Evolutionary conservation across 2,329 filamentous ascomycete species (phyloP), one percentile per base, ranked within the genome.

Genomic region (Aspergillus sclerotialis): DNA sequence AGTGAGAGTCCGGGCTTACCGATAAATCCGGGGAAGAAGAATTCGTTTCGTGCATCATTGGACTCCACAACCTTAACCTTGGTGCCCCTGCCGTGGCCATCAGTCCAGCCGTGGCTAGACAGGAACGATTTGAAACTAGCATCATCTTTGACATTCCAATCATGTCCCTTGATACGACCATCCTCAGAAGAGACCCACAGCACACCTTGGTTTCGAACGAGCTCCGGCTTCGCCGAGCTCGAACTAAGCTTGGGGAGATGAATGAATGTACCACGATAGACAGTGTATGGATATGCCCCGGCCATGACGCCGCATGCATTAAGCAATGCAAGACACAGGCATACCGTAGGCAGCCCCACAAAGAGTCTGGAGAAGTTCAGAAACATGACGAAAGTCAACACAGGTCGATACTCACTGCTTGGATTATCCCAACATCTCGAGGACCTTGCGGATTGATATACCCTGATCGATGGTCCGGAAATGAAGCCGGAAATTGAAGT

Each of bases 241-340:
- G 37, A 30, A 7, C 61, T 39, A 67, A 57, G 14, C 53, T 68
- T 48, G 53, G 65, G 52, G 56, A 75, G 51, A 25, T 82, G 74
- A 9, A 81, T 70, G 49, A 83, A 82, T 0, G 74, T 69, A 9
- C 80, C 80, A 13, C 70, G 42, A 48, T 78, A 84, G 30, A 83
- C 51, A 0, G 63, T 63, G 29, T 54, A 46, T 8, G 33, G 19
- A 10, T 23, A 23, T 23, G 19, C 19, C 7, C 7, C 10, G 7
- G 19, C 19, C 19, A 23, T 23, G 19, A 10, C 19, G 19, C 19
- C 19, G 19, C 19, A 23, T 23, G 19, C 19, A 23, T 23, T 23
- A 23, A 23, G 19, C 19, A 23, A 23, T 23, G 19, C 19, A 10
- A 23, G 10, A 10, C 19, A 23, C 19, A 23, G 7, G 7, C 19